Evolutionary conservation across 108 stramenopile genomes (phyloP).

Genomic region (Chaetoceros tenuissimus): DNA sequence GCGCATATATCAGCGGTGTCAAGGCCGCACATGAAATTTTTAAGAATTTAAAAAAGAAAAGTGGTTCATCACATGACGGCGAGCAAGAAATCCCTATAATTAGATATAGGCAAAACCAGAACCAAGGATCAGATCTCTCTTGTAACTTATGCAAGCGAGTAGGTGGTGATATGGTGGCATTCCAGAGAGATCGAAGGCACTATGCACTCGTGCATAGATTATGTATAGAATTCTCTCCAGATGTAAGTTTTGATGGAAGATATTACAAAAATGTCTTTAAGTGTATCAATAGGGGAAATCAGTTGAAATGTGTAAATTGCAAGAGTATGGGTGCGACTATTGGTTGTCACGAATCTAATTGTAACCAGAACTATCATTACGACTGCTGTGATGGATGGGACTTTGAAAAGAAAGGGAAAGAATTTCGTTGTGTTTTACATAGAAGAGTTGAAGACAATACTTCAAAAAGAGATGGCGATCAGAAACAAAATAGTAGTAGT

Average conservation of each 20-base stretch:
- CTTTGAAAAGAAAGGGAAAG: conserved; percentile 19
- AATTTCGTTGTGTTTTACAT: conserved; percentile 25
- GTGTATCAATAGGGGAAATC: conserved; percentile 35
- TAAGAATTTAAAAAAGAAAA: conserved; percentile 13
- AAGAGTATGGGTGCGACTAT: conserved; percentile 35
- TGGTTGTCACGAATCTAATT: conserved; percentile 30
- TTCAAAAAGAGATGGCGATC: no score
- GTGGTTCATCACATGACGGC: conserved; percentile 7
- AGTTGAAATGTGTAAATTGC: conserved; percentile 26
- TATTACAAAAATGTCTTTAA: conserved; percentile 43
- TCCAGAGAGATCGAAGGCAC: conserved; percentile 37
- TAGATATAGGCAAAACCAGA: conserved; percentile 27
- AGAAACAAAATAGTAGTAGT: no score
- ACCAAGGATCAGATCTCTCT: conserved; percentile 22
- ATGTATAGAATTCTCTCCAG: conserved; percentile 43
- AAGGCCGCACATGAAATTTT: conserved; percentile 53
- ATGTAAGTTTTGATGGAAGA: conserved; percentile 39
- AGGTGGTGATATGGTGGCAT: conserved; percentile 41
- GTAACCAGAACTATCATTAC: conserved; percentile 34
- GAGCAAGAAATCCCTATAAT: conserved; percentile 37
- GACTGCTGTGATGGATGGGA: conserved; percentile 40
- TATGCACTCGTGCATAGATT: conserved; percentile 43
- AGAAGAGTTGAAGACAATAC: background rate
- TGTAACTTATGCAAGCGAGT: conserved; percentile 34
- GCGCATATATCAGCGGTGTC: conserved; percentile 68